A percentile compares a stretch with the other conserved stretches of the same genome.
phyloP scores from a whole-genome alignment of 208 protist genomes.

The Trypanosoma boissoni region DNA sequence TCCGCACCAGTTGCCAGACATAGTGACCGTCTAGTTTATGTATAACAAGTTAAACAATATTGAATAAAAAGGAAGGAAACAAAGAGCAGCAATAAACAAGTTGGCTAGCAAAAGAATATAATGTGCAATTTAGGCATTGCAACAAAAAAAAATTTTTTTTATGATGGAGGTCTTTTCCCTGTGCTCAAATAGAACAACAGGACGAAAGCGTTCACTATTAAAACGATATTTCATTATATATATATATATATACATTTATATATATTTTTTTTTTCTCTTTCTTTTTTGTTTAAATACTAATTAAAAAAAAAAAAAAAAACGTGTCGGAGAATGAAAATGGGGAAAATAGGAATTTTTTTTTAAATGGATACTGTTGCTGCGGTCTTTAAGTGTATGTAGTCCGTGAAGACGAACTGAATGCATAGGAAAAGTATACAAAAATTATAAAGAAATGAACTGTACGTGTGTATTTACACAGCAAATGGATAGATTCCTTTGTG shows the following conservation, averaged over 20 bases:
- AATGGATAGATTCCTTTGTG: too few species aligned
- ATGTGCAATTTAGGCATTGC: too few species aligned
- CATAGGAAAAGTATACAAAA: too few species aligned
- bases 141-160: too few species aligned
- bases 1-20: slow-evolving; percentile 84
- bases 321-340: too few species aligned
- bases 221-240: not conserved
- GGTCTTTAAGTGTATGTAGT: too few species aligned
- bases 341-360: too few species aligned
- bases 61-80: not conserved
- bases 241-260: not conserved
- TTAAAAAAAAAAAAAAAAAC: slow-evolving; percentile 17
- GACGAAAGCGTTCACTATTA: not conserved
- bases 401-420: too few species aligned
- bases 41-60: not conserved
- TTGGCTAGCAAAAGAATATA: too few species aligned
- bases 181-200: not conserved
- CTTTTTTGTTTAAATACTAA: not conserved
- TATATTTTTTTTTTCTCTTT: slow-evolving; percentile 3
- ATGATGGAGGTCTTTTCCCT: not conserved
- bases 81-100: slow-evolving; percentile 1
- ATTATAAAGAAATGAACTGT: too few species aligned
- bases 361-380: too few species aligned
- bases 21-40: slow-evolving; percentile 3
- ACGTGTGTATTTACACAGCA: too few species aligned